Evolutionary conservation across 78 protist species (phyloP), one percentile per base, ranked within the genome.

Genomic region (Protostelium mycophagum): DNA sequence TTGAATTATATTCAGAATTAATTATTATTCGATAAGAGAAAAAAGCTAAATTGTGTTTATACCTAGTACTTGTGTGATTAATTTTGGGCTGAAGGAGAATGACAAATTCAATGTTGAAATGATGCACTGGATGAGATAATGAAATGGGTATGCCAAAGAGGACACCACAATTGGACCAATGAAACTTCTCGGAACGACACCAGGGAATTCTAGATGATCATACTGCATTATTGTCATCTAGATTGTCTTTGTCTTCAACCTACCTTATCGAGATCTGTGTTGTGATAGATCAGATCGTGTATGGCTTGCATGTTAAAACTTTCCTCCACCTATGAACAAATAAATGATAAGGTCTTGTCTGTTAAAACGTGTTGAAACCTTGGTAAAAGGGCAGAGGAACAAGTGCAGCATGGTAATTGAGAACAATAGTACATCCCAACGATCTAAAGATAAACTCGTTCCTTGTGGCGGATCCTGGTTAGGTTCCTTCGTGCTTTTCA

Each of bases 161-260:
- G 97, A 28, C 34, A 94, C 91, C 34, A 87, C 28, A 0, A 95
- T 1, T 34, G 98, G 87, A 25, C 98, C 99, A 25, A 94, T 31
- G 63, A 97, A 98, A 0, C 98, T 94, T 31, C 99, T 90, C 34
- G 99, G 99, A 35, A 98, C 97, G 0, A 97, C 98, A 36, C 99
- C 99, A 0, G 97, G 96, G 63, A 96, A 98, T 16, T 86, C 94
- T 35, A 83, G 38, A 87, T 98, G 98, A 86, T 98, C 99, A 86
- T 95, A 98, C 38, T 36, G 0, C 1, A 35, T 31, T 36, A 9
- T 16, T 28, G 34, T 38, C 34, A 83, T 23, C 51, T 5, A 9
- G 5, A 35, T 23, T 1, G 1, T 1, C 37, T 1, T 35, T 85
- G 35, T 36, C 35, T 0, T 29, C 23, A 1, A 34, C 28, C 31